phyloP scores from a whole-genome alignment of 306 rosid genomes.

The Sophora flavescens region DNA sequence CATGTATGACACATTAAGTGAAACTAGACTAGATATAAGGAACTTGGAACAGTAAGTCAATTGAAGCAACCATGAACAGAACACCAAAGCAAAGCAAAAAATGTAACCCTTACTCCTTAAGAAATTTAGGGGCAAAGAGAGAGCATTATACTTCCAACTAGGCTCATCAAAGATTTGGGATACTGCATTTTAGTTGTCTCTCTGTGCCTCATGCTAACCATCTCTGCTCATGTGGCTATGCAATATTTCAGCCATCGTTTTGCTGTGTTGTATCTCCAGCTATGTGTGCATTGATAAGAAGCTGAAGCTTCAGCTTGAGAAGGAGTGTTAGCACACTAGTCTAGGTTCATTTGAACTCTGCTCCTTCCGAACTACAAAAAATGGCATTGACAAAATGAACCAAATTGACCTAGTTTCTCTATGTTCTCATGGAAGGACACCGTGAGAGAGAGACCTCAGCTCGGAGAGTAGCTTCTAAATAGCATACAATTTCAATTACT shows the following conservation, averaged over 20 bases:
- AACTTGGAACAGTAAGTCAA: conserved; percentile 16
- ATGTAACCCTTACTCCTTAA: background rate
- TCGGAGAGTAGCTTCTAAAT: background rate
- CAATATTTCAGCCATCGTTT: background rate
- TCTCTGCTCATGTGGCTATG: background rate
- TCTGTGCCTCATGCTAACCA: background rate
- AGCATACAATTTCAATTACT: background rate
- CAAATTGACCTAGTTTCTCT: background rate
- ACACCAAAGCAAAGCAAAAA: background rate
- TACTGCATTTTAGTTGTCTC: background rate
- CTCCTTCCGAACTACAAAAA: background rate
- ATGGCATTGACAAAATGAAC: conserved; percentile 9
- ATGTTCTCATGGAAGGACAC: background rate
- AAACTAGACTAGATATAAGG: background rate
- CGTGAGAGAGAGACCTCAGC: background rate
- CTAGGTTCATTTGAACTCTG: background rate
- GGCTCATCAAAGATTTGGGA: background rate
- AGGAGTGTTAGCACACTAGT: background rate
- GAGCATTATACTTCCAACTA: background rate
- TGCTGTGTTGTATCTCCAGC: background rate
- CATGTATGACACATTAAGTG: background rate
- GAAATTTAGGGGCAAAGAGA: background rate
- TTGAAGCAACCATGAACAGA: background rate
- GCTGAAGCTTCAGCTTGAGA: background rate
- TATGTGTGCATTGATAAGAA: background rate